phyloP scores from a whole-genome alignment of 345 rosid genomes.

The Citrus trifoliata region DNA sequence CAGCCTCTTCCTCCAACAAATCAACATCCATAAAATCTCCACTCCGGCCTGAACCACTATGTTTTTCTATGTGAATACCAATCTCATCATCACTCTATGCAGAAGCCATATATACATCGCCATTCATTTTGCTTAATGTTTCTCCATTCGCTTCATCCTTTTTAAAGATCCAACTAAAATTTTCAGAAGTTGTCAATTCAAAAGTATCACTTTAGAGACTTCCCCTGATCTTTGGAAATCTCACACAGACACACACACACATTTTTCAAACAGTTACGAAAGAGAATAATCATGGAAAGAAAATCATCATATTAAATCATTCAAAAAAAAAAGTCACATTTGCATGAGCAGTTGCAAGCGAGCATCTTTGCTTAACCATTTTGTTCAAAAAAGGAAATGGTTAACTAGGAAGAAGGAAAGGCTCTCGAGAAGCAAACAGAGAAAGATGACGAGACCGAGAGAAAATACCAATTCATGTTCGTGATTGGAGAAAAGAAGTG shows the following conservation, averaged over 20 bases:
- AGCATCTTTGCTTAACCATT: background rate
- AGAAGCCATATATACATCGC: background rate
- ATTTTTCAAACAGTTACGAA: background rate
- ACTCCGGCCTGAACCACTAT: background rate
- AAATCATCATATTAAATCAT: background rate
- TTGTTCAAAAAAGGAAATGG: too few species aligned
- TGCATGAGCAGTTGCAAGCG: too few species aligned
- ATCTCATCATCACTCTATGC: background rate
- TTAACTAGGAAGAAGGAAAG: background rate
- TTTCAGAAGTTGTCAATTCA: background rate
- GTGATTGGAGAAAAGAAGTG: background rate
- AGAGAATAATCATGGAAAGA: background rate
- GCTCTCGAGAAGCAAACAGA: background rate
- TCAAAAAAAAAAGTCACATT: background rate
- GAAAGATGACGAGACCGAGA: background rate
- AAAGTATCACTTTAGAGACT: background rate
- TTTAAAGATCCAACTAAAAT: background rate
- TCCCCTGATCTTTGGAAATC: background rate
- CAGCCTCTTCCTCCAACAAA: slow-evolving; percentile 14
- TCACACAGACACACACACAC: background rate
- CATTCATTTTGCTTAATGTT: background rate
- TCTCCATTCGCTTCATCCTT: slow-evolving; percentile 25
- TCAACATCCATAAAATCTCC: slow-evolving; percentile 5
- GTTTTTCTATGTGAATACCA: background rate
- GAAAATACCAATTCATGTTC: too few species aligned